A percentile compares a stretch with the other conserved stretches of the same genome.
phyloP scores from a whole-genome alignment of 495 filamentous ascomycete genomes.

The Tuber melanosporum region DNA sequence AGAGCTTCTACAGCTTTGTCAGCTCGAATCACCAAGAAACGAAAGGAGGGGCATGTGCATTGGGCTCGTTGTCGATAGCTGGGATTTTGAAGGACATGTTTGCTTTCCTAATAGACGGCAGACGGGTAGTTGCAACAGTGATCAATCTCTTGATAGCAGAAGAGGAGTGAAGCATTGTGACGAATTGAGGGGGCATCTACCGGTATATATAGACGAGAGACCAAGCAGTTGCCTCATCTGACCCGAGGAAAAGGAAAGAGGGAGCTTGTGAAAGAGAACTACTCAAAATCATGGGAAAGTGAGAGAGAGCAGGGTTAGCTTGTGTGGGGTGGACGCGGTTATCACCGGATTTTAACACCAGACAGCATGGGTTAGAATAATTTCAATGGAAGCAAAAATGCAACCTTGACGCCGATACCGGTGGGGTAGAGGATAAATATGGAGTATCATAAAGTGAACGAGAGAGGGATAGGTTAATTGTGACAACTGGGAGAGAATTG shows the following conservation, averaged over 20 bases:
- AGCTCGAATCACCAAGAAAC: background rate
- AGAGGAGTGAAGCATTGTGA: background rate
- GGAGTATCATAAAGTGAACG: background rate
- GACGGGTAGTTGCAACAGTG: background rate
- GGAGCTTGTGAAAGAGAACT: background rate
- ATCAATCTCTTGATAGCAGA: background rate
- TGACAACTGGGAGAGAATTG: background rate
- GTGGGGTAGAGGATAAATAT: background rate
- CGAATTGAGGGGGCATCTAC: background rate
- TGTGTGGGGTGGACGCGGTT: background rate
- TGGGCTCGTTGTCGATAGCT: conserved; percentile 82
- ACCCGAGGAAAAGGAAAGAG: background rate
- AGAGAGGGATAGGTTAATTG: background rate
- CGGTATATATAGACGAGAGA: background rate
- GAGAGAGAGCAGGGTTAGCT: background rate
- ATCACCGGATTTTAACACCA: background rate
- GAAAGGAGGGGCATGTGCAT: conserved; percentile 54
- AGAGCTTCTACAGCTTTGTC: conserved; percentile 61
- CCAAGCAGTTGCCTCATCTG: background rate
- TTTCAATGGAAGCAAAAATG: background rate
- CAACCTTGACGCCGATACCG: background rate
- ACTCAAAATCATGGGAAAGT: background rate
- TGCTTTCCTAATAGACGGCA: conserved; percentile 13
- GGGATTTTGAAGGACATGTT: conserved; percentile 75
- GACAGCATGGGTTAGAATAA: background rate